phyloP scores from a whole-genome alignment of 495 filamentous ascomycete species.

The Hypoxylon crocopeplum region DNA sequence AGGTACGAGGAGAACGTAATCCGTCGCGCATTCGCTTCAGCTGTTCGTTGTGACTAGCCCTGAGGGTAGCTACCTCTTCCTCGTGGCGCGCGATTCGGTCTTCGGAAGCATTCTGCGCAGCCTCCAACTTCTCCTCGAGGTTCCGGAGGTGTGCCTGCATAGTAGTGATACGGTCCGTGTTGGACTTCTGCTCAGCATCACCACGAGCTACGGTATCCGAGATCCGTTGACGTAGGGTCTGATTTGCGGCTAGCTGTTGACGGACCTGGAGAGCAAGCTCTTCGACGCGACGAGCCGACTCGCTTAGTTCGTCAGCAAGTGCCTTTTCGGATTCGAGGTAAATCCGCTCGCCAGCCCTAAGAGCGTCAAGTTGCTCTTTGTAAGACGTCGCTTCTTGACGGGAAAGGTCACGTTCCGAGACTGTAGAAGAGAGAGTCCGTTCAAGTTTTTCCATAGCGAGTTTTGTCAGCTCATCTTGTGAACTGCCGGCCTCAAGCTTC shows the following conservation, averaged over 20 bases:
- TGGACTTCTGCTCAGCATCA: constrained; percentile 81
- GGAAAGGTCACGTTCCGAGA: constrained; percentile 76
- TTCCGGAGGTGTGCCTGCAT: constrained; percentile 79
- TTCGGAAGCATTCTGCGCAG: constrained; percentile 86
- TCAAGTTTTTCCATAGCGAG: constrained; percentile 68
- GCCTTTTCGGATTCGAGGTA: constrained; percentile 69
- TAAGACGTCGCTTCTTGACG: constrained; percentile 65
- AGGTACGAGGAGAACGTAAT: constrained; percentile 48
- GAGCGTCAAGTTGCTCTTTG: constrained; percentile 65
- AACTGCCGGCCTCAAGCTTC: constrained; percentile 54
- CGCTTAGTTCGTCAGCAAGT: constrained; percentile 69
- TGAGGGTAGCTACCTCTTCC: constrained; percentile 77
- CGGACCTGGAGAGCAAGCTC: constrained; percentile 77
- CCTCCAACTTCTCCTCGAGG: constrained; percentile 83
- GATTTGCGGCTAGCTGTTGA: constrained; percentile 78
- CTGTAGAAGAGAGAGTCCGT: constrained; percentile 66
- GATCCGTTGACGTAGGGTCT: constrained; percentile 77
- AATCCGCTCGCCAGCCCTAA: constrained; percentile 65
- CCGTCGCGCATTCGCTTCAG: constrained; percentile 74
- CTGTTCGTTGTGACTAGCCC: constrained; percentile 79
- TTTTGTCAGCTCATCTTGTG: constrained; percentile 59
- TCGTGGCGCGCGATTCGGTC: constrained; percentile 83
- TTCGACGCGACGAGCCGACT: constrained; percentile 77
- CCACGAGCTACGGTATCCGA: constrained; percentile 84
- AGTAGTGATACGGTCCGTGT: constrained; percentile 78